Evolutionary conservation across 2,329 filamentous ascomycete genomes (phyloP), one percentile per base, ranked within the genome.

Genomic region (Arthrobotrys conoides): DNA sequence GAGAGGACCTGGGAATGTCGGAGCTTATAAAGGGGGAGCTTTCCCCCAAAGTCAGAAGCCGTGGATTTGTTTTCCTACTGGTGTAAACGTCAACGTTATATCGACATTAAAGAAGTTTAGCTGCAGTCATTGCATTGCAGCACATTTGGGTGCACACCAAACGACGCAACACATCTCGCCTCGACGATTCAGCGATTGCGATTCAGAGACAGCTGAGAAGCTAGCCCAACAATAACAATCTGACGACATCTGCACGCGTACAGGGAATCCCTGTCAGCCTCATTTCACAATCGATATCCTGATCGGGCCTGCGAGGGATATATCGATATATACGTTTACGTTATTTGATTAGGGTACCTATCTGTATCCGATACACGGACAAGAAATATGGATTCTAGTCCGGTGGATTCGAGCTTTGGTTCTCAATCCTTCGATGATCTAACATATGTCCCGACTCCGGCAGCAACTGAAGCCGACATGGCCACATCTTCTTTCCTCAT

Each of bases 321-420:
- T 38, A 30, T 12, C n/a, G 27, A n/a, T 24, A 55, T n/a, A n/a
- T 30, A 3, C 27, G 6, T 30, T 30, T 3, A 30, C 27, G 27
- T 30, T 30, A 30, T 30, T 30, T 6, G 27, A 30, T 30, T 30
- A 30, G 6, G 6, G 27, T 30, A 30, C 27, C 6, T 30, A 30
- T 30, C 6, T 30, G 27, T 30, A 6, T 30, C 6, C 6, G 3
- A 30, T 30, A 3, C 3, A 30, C 27, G 6, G 27, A 16, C 65
- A 44, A 46, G 16, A 46, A 6, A 49, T 4, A 48, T 64, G 49
- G 70, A 51, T 36, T 67, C 63, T 41, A 75, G 49, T 24, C 5
- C 12, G 2, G 57, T 18, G n/a, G 10, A 44, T 4, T 41, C 36
- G 14, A 33, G 22, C 33, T 36, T 30, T 27, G 36, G 36, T 12